Base-by-base conservation (phyloP, 2,329 filamentous ascomycete genomes). In the Arthrobotrys musiformis region DNA sequence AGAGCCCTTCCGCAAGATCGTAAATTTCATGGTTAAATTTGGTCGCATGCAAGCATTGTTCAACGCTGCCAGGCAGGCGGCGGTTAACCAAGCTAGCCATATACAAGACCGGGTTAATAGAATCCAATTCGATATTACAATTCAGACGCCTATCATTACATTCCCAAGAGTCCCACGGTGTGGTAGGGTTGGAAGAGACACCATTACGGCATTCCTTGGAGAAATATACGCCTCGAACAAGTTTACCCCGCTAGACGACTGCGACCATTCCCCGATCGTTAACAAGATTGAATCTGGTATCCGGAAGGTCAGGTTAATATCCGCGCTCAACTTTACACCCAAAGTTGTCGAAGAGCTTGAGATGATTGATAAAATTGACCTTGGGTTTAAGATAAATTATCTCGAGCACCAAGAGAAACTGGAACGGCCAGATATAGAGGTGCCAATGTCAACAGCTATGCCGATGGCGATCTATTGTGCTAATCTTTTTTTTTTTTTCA, bases 1-100 rank as follows among this genome's bases (percentile, higher is more conserved):
- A 78, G 96, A 99, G 83, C 95, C 95, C 0, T 97, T 98, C 86
- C 90, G 95, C 63, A 98, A 98, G 84, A 98, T 99, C 79, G 93
- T 99, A 84, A 93, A 96, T 80, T 99, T 99, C 83, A 86, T 97
- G 48, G 93, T 99, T 83, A 99, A 99, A 81, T 99, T 99, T 83
- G 95, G 96, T 77, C 97, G 97, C 84, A 99, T 99, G 95, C 95
- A 99, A 84, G 94, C 95, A 22, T 92, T 99, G 64, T 99, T 97
- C 86, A 99, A 99, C 82, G 94, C 95, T 46, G 95, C 96, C 11
- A 90, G 96, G 35, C 93, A 97, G 84, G 96, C 94, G 42, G 95
- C 96, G 1, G 93, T 95, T 42, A 94, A 92, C 78, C 94, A 97
- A 83, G 96, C 95, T 8, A 97, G 89, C 73, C 94, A 97, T 82